Evolutionary conservation across 352 stramenopile genomes (phyloP).

Genomic region (Globisporangium iwayamae): DNA sequence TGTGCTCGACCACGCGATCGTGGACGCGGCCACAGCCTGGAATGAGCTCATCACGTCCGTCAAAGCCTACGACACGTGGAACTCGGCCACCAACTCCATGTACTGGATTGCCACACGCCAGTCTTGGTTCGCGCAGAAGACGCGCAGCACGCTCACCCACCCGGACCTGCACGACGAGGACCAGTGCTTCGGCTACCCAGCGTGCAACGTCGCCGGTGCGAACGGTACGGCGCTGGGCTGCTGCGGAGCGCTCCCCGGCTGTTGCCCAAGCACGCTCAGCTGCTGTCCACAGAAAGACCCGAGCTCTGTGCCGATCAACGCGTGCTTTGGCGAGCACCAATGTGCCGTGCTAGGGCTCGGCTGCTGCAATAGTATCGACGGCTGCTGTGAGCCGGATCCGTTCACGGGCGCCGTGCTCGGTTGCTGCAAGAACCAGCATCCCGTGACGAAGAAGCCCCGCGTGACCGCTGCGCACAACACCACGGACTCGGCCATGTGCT

Average conservation of each 20-base stretch:
- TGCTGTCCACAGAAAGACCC: constrained; percentile 59
- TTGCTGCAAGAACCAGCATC: constrained; percentile 65
- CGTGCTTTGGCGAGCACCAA: constrained; percentile 60
- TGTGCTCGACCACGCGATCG: constrained; percentile 68
- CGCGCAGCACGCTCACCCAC: constrained; percentile 25
- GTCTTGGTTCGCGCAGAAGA: constrained; percentile 60
- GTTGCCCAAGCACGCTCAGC: constrained; percentile 56
- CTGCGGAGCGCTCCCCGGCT: constrained; percentile 64
- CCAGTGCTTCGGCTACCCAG: constrained; percentile 66
- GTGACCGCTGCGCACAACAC: constrained; percentile 14
- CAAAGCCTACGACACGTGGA: constrained; percentile 67
- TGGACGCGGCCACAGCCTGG: constrained; percentile 56
- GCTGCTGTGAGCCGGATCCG: constrained; percentile 59
- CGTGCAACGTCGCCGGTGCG: constrained; percentile 43
- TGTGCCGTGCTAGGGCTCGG: constrained; percentile 52
- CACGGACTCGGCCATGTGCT: constrained; percentile 22
- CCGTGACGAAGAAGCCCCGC: constrained; percentile 27
- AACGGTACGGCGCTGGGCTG: constrained; percentile 63
- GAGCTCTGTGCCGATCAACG: constrained; percentile 37
- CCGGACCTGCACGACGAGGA: constrained; percentile 32
- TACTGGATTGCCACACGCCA: constrained; percentile 71
- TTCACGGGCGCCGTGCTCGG: constrained; percentile 41
- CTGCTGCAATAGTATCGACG: constrained; percentile 71
- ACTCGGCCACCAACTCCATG: constrained; percentile 67
- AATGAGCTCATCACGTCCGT: constrained; percentile 51